Evolutionary conservation across 768 basidiomycete species (phyloP), one percentile per base, ranked within the genome.

Genomic region (Kwoniella dejecticola): DNA sequence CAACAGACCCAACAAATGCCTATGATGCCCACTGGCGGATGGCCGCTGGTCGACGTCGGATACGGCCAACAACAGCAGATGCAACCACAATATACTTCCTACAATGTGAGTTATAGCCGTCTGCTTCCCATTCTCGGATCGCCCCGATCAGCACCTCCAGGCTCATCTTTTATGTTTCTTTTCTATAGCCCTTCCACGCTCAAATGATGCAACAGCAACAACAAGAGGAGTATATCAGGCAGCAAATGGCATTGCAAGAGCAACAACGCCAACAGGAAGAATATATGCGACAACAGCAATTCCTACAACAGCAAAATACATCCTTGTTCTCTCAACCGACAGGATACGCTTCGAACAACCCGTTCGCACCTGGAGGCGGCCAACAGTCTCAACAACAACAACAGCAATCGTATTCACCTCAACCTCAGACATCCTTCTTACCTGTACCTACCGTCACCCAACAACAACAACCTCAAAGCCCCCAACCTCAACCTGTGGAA

Each of bases 31-130:
- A 74, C 72, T 2, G 70, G 71, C 29, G 70, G 75, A 57, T 76
- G 67, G 57, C 76, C 74, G 4, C 52, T 77, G 19, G 72, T 77
- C 12, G 78, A 76, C 52, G 62, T 68, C 24, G 72, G 74, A 26
- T 79, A 67, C 42, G 74, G 72, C 4, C 70, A 76, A 27, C 89
- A 90, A 73, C 88, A 89, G 1, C 91, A 92, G 69, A 87, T 91
- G 45, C 88, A 88, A 67, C 89, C 89, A 0, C 92, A 94, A 70
- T 90, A 89, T 77, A 92, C 90, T 7, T 87, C 89, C 0, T 97
- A 91, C 83, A 98, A 98, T 78, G 79, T 79, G 52, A 64, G 77
- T 70, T 3, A 92, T 91, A n/a, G n/a, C n/a, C n/a, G n/a, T n/a
- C n/a, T n/a, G n/a, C n/a, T n/a, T n/a, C n/a, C n/a, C n/a, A n/a